These are phyloP conservation scores for Knoxia roxburghii DNA, from an alignment of 257 asterid species.

Conservation along the genomic window DNA sequence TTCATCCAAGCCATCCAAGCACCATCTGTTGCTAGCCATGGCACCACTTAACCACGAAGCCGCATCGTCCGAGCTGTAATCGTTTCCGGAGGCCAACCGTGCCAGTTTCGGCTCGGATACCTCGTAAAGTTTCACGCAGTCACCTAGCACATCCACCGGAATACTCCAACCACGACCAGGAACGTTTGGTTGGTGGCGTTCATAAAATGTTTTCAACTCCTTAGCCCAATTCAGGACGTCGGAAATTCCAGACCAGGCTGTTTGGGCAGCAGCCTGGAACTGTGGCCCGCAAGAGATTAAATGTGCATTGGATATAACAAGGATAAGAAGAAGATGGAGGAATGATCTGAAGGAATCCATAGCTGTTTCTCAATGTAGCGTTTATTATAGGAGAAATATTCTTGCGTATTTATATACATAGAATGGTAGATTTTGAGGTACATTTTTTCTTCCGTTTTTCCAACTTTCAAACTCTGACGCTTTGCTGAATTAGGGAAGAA, in stretches of 20 bases:
- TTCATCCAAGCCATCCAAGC: slow-evolving; percentile 54
- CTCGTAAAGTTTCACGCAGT: slow-evolving; percentile 46
- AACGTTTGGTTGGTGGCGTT: slow-evolving; percentile 15
- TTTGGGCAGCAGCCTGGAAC: slow-evolving; percentile 24
- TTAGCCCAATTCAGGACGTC: slow-evolving; percentile 36
- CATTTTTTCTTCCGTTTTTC: no score
- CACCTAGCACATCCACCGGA: slow-evolving; percentile 13
- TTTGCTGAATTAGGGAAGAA: no score
- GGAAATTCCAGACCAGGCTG: slow-evolving; percentile 31
- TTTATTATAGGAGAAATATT: no score
- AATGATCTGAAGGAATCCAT: slow-evolving; percentile 26
- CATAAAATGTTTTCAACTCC: slow-evolving; percentile 12
- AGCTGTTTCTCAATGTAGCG: no score
- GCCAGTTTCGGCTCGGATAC: slow-evolving; percentile 41
- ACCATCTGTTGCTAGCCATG: slow-evolving; percentile 49
- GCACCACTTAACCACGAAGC: slow-evolving; percentile 72
- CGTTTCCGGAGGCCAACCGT: slow-evolving; percentile 20
- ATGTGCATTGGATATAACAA: slow-evolving; percentile 14
- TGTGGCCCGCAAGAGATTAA: slow-evolving; percentile 21
- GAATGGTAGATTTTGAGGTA: no score
- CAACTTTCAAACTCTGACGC: no score
- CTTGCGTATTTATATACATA: no score
- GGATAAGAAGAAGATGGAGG: slow-evolving; percentile 19
- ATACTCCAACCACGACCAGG: neutral
- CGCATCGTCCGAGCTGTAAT: slow-evolving; percentile 38